Conservation (phyloP, 345 rosid genomes). For the Raphanus raphanistrum region DNA sequence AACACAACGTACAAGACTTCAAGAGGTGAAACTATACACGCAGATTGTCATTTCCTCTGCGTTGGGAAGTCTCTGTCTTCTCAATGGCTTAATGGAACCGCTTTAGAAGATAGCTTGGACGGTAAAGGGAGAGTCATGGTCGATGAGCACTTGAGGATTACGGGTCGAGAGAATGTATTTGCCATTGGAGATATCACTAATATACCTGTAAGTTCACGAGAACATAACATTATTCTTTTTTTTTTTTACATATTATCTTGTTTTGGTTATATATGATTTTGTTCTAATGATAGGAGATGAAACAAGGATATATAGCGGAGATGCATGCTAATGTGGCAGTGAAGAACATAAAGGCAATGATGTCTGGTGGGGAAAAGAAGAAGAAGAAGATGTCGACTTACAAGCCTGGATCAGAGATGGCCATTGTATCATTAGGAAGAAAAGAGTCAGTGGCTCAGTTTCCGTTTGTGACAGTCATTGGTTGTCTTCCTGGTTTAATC, state of each 20-base stretch:
- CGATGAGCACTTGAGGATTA: constrained; percentile 64
- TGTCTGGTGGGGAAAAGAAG: constrained; percentile 52
- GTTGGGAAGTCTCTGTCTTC: constrained; percentile 63
- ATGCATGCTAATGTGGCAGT: constrained; percentile 61
- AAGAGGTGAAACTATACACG: constrained; percentile 59
- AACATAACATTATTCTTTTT: not conserved
- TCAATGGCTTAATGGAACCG: constrained; percentile 63
- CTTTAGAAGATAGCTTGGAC: constrained; percentile 57
- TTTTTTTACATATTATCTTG: not conserved
- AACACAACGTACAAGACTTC: constrained; percentile 51
- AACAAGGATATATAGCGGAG: constrained; percentile 77
- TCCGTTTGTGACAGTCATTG: constrained; percentile 58
- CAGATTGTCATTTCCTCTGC: constrained; percentile 80
- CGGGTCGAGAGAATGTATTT: constrained; percentile 53
- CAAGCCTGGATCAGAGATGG: constrained; percentile 47
- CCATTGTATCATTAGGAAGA: constrained; percentile 76
- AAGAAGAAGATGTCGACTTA: constrained; percentile 49
- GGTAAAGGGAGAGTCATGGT: constrained; percentile 65
- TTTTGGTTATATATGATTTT: constrained; percentile 3
- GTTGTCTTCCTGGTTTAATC: constrained; percentile 72
- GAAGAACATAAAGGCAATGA: constrained; percentile 67
- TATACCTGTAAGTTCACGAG: constrained; percentile 51
- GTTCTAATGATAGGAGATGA: constrained; percentile 54
- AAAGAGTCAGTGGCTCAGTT: constrained; percentile 72
- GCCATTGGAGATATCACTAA: constrained; percentile 82